phyloP scores from a whole-genome alignment of 805 yeast species.

The Sugiyamaella marilandica region DNA sequence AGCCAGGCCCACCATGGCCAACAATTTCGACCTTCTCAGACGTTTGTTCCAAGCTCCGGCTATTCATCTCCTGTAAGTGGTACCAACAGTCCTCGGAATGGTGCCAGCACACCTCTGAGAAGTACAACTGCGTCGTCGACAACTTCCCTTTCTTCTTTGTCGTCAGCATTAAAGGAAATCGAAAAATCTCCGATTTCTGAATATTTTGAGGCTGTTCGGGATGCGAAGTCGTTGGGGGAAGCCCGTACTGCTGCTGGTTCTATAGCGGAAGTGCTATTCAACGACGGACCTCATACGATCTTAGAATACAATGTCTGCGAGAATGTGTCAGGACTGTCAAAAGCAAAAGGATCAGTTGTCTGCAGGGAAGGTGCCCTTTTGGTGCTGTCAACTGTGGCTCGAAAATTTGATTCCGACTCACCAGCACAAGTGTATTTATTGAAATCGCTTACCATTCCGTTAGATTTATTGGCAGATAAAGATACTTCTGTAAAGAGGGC shows the following conservation, averaged over 20 bases:
- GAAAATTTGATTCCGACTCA: conserved; percentile 58
- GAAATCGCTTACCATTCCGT: conserved; percentile 56
- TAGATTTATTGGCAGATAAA: conserved; percentile 78
- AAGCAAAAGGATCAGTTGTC: conserved; percentile 67
- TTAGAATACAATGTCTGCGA: conserved; percentile 63
- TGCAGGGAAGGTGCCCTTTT: conserved; percentile 74
- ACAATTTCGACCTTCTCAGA: neutral
- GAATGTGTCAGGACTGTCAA: conserved; percentile 58
- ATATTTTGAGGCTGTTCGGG: conserved; percentile 47
- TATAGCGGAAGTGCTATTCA: conserved; percentile 47
- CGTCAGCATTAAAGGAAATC: conserved; percentile 65
- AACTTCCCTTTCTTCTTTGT: conserved; percentile 67
- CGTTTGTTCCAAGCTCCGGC: neutral
- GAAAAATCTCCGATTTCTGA: conserved; percentile 63
- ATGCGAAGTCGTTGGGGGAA: conserved; percentile 49
- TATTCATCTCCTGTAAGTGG: conserved; percentile 1
- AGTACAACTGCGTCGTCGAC: conserved; percentile 46
- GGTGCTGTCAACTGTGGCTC: conserved; percentile 53
- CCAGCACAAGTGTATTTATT: conserved; percentile 74
- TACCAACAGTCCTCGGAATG: conserved; percentile 2
- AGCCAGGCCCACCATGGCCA: too few species aligned
- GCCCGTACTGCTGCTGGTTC: conserved; percentile 50
- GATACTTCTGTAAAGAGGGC: conserved; percentile 81
- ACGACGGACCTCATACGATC: conserved; percentile 45
- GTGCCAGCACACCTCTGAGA: conserved; percentile 25